Evolutionary conservation across 257 asterid genomes (phyloP).

Genomic region (Plantago elongata): DNA sequence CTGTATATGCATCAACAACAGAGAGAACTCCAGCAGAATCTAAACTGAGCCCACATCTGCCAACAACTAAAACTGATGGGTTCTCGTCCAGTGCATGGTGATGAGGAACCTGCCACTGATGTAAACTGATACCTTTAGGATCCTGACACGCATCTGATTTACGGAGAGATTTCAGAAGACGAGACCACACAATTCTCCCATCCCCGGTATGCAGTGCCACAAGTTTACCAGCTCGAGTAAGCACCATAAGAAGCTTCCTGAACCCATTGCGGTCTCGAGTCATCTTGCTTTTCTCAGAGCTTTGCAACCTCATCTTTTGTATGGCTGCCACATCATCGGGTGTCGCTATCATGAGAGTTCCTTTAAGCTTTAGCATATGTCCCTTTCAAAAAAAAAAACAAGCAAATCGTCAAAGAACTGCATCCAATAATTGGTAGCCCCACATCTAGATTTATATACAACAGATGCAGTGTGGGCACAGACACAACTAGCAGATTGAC

Average conservation of each 20-base stretch:
- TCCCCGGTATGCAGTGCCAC: conserved; percentile 94
- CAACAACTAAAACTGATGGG: conserved; percentile 88
- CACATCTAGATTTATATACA: no score
- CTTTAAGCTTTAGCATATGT: conserved; percentile 87
- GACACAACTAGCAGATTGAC: no score
- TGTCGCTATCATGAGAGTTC: conserved; percentile 86
- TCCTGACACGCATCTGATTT: conserved; percentile 61
- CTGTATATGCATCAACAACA: conserved; percentile 76
- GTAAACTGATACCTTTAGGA: conserved; percentile 68
- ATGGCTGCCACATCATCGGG: conserved; percentile 87
- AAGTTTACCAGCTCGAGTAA: conserved; percentile 83
- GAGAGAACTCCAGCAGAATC: conserved; percentile 79
- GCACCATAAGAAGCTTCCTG: conserved; percentile 76
- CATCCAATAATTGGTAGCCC: conserved; percentile 9
- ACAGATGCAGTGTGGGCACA: no score
- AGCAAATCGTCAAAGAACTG: conserved; percentile 24
- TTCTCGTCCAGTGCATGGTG: conserved; percentile 95
- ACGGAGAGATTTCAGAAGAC: conserved; percentile 46
- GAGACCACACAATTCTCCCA: conserved; percentile 81
- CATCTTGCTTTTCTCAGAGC: conserved; percentile 90
- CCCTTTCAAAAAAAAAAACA: conserved; percentile 47
- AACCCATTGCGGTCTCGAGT: conserved; percentile 87
- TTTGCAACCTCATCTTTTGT: conserved; percentile 70
- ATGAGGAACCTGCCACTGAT: conserved; percentile 98
- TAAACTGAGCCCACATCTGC: conserved; percentile 62